Evolutionary conservation across 345 rosid species (phyloP), one percentile per base, ranked within the genome.

Genomic region (Linum trigynum): DNA sequence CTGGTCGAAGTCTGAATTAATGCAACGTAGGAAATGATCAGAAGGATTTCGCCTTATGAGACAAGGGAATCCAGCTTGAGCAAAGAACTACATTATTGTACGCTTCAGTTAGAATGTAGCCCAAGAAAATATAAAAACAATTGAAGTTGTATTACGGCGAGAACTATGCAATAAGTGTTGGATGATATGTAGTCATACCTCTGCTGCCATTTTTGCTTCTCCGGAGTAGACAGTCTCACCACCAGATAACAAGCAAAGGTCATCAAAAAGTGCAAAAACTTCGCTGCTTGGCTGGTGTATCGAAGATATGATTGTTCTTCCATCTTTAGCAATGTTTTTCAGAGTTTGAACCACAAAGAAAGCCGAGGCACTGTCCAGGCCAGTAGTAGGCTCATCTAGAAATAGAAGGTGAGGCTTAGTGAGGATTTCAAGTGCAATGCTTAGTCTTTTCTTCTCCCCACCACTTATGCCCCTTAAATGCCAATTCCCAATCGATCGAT

Each of bases 251-350:
- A 87, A 74, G 82, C 75, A 85, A 67, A 87, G 88, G 63, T 87
- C 85, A 76, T 87, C 88, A 65, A 87, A 87, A 43, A 82, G 79
- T 0, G 95, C 85, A 69, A 87, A 87, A 57, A 87, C 95, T 66
- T 85, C 95, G 59, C 95, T 82, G 6, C 95, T 87, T 0, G 95
- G 95, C 77, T 87, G 90, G 72, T 87, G 95, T 76, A 87, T 82
- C 0, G 90, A 83, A 57, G 86, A 83, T 65, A 87, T 72, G 11
- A 87, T 74, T 0, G 86, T 85, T 71, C 88, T 74, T 56, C 88
- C 88, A 60, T 85, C 95, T 0, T 77, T 79, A 16, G 90, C 88
- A 45, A 83, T 82, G 67, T 76, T 83, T 73, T 85, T 74, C 8
- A 87, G 82, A 32, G 90, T 69, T 61, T 83, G 84, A 62, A 73